phyloP scores from a whole-genome alignment of 306 rosid species.

The Begonia peltatifolia region DNA sequence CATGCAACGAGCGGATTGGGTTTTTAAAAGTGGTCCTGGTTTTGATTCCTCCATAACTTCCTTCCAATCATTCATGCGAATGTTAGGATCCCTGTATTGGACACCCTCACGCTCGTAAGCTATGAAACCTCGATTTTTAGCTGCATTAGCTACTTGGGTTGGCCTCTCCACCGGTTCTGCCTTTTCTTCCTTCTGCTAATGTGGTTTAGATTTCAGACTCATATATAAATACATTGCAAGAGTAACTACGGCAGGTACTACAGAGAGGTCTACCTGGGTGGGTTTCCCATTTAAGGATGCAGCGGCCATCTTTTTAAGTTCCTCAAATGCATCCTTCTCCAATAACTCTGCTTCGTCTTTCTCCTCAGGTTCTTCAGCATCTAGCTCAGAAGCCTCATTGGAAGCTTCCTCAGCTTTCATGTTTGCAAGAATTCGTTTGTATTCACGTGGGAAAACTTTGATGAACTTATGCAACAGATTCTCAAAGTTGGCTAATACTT shows the following conservation, averaged over 20 bases:
- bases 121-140: constrained; percentile 82
- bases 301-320: constrained; percentile 76
- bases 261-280: constrained; percentile 22
- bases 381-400: constrained; percentile 22
- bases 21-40: constrained; percentile 89
- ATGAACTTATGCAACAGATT: constrained; percentile 66
- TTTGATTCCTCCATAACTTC: constrained; percentile 87
- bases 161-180: constrained; percentile 51
- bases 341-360: constrained; percentile 35
- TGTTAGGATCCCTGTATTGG: constrained; percentile 77
- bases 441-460: constrained; percentile 86
- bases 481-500: constrained; percentile 63
- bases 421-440: constrained; percentile 64
- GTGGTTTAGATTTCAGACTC: too few species aligned
- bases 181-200: constrained; percentile 18
- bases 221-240: too few species aligned
- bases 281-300: constrained; percentile 52
- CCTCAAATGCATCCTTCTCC: constrained; percentile 83
- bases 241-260: too few species aligned
- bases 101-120: constrained; percentile 95
- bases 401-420: constrained; percentile 43
- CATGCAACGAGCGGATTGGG: constrained; percentile 99
- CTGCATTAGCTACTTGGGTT: constrained; percentile 46
- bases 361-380: constrained; percentile 25
- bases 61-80: constrained; percentile 76